Evolutionary conservation across 306 rosid genomes (phyloP), one percentile per base, ranked within the genome.

Genomic region (Sicyos edulis): DNA sequence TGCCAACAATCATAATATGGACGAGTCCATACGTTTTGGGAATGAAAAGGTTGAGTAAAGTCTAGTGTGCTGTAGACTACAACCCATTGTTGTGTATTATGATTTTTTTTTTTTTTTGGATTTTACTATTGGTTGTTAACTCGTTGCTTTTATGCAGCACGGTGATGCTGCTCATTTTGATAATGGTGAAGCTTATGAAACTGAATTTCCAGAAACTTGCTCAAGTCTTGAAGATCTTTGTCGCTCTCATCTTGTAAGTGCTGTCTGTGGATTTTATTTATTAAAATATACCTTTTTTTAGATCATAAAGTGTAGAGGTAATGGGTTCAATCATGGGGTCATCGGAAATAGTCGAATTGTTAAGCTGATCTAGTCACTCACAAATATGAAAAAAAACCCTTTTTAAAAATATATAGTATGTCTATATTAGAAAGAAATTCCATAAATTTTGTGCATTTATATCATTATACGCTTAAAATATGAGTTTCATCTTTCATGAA

Each of bases 181-280:
- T 51, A 53, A 51, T 9, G 81, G 78, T 82, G 91, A 86, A 80
- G 78, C 79, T 50, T 70, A 78, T 37, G 85, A 79, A 76, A 67
- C 74, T 62, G 85, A 83, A 44, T 77, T 66, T 86, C 82, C 86
- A 52, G 77, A 83, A 78, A 81, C 90, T 77, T 90, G 83, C 68
- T 72, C 79, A 81, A 89, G 83, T 78, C 74, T 89, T 73, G 97
- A 91, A 89, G 97, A 91, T 75, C 90, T 93, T 12, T 93, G 99
- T 76, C 96, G 95, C 76, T 91, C 95, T 87, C 99, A 93, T 84
- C 86, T 93, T 70, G 99, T 93, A 83, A 82, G 92, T 74, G 59
- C 3, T 67, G 40, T 3, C n/a, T 21, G 72, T 47, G 7, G 37
- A 47, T 45, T 67, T 67, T 20, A 44, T 32, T 17, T 37, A 37